Evolutionary conservation across 805 yeast genomes (phyloP).

Genomic region (Metschnikowia santaceciliae): DNA sequence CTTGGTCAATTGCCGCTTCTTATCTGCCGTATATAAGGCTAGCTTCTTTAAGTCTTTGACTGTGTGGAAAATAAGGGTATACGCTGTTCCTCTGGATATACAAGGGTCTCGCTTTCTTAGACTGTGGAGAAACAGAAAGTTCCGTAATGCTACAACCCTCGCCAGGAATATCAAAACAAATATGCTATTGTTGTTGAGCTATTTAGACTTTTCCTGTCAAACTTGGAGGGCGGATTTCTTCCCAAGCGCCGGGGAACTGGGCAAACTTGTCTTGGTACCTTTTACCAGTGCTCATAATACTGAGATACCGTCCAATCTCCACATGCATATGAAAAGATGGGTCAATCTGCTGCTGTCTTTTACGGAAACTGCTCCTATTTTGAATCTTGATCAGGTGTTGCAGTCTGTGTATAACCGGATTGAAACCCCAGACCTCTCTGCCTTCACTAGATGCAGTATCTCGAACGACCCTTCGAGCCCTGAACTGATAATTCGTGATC

Average conservation of each 20-base stretch:
- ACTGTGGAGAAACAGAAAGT: constrained; percentile 26
- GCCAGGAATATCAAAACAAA: constrained; percentile 24
- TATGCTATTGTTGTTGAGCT: constrained; percentile 34
- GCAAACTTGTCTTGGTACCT: background rate
- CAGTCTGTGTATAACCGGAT: constrained; percentile 10
- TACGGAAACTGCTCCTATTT: constrained; percentile 15
- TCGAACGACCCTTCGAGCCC: constrained; percentile 12
- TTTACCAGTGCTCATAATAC: constrained; percentile 4
- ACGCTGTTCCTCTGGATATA: constrained; percentile 45
- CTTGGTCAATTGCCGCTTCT: constrained; percentile 37
- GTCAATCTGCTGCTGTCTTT: constrained; percentile 2
- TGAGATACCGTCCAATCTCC: constrained; percentile 3
- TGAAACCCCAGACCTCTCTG: constrained; percentile 11
- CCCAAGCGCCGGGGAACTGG: background rate
- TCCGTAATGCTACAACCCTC: constrained; percentile 17
- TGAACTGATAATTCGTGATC: constrained; percentile 11
- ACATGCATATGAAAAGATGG: constrained; percentile 10
- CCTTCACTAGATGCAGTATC: background rate
- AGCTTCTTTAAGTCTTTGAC: background rate
- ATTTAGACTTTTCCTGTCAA: constrained; percentile 39
- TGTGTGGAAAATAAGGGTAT: constrained; percentile 40
- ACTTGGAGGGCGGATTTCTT: constrained; percentile 31
- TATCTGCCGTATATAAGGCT: constrained; percentile 43
- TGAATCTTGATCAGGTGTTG: constrained; percentile 13
- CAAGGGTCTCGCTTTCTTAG: constrained; percentile 27